Evolutionary conservation across 345 rosid genomes (phyloP).

Genomic region (Gossypium anomalum): DNA sequence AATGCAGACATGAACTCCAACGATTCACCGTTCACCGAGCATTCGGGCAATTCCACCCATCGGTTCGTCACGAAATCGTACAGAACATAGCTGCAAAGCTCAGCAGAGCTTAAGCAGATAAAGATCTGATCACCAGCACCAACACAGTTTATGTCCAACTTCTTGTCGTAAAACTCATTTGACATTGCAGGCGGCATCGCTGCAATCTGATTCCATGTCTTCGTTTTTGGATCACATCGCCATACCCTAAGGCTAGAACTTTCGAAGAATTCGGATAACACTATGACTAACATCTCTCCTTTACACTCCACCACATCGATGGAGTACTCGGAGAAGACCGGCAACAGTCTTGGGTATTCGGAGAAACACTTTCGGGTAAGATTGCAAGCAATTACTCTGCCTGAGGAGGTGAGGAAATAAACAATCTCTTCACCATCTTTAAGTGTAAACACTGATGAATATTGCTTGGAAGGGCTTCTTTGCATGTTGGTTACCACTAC

Average conservation of each 20-base stretch:
- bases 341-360: conserved; percentile 72
- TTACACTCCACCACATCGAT: conserved; percentile 72
- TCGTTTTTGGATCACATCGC: conserved; percentile 42
- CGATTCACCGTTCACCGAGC: conserved; percentile 47
- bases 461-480: conserved; percentile 86
- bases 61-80: conserved; percentile 42
- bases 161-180: conserved; percentile 67
- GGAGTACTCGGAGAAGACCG: conserved; percentile 66
- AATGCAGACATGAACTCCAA: conserved; percentile 73
- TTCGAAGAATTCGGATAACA: conserved; percentile 71
- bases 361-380: conserved; percentile 43
- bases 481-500: conserved; percentile 72
- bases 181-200: conserved; percentile 87
- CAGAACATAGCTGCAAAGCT: conserved; percentile 46
- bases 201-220: conserved; percentile 55
- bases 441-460: conserved; percentile 58
- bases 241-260: conserved; percentile 80
- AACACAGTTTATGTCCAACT: conserved; percentile 76
- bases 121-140: conserved; percentile 62
- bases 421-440: conserved; percentile 44
- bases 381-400: conserved; percentile 64
- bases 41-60: conserved; percentile 62
- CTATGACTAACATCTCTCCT: conserved; percentile 65
- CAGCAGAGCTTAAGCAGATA: conserved; percentile 61
- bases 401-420: conserved; percentile 70